Evolutionary conservation across 2,329 filamentous ascomycete genomes (phyloP).

Genomic region (Fusarium mexicanum): DNA sequence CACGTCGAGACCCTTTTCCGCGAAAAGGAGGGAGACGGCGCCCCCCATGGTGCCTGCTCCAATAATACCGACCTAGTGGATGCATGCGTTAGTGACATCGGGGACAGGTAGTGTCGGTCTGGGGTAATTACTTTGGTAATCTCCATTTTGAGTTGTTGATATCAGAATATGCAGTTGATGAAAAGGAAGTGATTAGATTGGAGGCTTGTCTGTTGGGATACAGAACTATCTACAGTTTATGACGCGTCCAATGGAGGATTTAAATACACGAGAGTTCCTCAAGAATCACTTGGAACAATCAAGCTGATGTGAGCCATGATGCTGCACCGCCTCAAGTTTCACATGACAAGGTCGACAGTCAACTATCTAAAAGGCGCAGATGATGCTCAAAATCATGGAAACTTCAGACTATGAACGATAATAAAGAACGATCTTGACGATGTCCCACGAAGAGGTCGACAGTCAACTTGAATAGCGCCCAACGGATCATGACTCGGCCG

Average conservation of each 20-base stretch:
- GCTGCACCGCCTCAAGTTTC: neutral
- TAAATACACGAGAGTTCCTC: neutral
- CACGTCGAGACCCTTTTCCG: constrained; percentile 10
- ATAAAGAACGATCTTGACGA: neutral
- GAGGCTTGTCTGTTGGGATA: neutral
- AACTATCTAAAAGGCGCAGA: neutral
- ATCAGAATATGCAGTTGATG: neutral
- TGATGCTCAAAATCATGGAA: neutral
- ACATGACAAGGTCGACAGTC: constrained; percentile 16
- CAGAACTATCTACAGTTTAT: neutral
- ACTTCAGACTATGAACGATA: neutral
- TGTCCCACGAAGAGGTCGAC: neutral
- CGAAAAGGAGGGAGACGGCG: constrained; percentile 6
- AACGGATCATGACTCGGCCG: neutral
- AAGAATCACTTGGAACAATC: neutral
- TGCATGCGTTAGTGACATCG: neutral
- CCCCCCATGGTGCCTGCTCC: constrained; percentile 22
- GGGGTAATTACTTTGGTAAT: constrained; percentile 4
- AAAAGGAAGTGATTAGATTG: neutral
- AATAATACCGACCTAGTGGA: constrained; percentile 14
- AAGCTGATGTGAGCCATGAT: neutral
- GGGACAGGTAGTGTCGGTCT: neutral
- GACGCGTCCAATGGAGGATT: neutral
- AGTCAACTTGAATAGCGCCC: constrained; percentile 1
- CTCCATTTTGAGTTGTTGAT: neutral